Evolutionary conservation across 2,329 filamentous ascomycete species (phyloP), one percentile per base, ranked within the genome.

Genomic region (Sclerotinia trifoliorum): DNA sequence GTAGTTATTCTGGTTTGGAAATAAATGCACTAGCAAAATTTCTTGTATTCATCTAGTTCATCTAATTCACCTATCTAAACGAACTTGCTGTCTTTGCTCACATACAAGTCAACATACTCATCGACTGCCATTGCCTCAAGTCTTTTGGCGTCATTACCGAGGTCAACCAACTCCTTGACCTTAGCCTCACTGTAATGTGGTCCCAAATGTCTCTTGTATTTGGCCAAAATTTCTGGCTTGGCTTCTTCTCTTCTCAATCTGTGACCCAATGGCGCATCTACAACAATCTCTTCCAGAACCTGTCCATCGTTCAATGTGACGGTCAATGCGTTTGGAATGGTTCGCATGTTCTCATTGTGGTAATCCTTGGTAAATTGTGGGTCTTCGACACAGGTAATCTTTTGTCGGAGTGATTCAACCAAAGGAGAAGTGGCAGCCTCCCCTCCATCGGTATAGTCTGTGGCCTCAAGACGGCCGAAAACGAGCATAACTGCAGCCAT

Each of bases 401-500:
- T 92, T 84, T 96, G 85, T 78, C 95, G 90, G 71, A 99, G 90
- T 68, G 90, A 91, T 82, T 98, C 95, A 70, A 99, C 90, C 56
- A 97, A 88, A 68, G 88, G 87, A 26, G 92, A 96, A 68, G 91
- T 94, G 71, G 95, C 95, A 63, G 95, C 94, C 83, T 98, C 94
- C 75, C 90, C 87, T 75, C 92, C 93, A 79, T 99, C 95, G 58
- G 89, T 88, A 85, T 99, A 99, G 83, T 99, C 95, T 73, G 86
- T 91, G 63, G 95, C 94, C 76, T 94, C 91, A 71, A 99, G 90
- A 73, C 95, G 93, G 80, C 95, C 93, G 81, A 94, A 98, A 74
- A 91, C 90, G 74, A 99, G 90, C 93, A 98, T 98, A 77, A 93
- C 93, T 72, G 94, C 85, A 78, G 93, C 92, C 95, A 99, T 99